Evolutionary conservation across 1,284 basidiomycete species (phyloP), one percentile per base, ranked within the genome.

Genomic region (Trichosporon asahii): DNA sequence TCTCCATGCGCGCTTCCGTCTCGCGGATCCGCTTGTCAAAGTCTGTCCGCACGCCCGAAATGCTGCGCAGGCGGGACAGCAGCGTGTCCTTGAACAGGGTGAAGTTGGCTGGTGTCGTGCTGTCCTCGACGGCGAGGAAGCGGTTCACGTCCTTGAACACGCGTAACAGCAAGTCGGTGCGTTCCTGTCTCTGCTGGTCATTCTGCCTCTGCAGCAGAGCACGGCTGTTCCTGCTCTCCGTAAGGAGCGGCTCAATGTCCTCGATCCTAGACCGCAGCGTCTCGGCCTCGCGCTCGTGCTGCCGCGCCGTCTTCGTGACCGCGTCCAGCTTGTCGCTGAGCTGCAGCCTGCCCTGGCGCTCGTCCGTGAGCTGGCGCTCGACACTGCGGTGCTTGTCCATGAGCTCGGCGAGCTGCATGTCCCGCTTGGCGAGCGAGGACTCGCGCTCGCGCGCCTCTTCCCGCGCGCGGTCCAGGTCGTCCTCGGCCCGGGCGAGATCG

Each of bases 101-200:
- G 79, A 98, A 98, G 85, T 97, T 96, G 37, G 90, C 89, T 2
- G 82, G 80, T 46, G 79, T 79, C 1, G 75, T 79, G 66, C 77
- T 80, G 70, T 86, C 80, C 77, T 84, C 93, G 14, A 92, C 90
- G 2, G 93, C 94, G 8, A 97, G 86, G 75, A 98, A 93, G 85
- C 92, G 93, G 79, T 97, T 95, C 86, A 98, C 89, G 79, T 95
- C 95, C 82, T 96, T 93, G 83, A 95, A 97, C 35, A 98, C 93
- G 15, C 92, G 94, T 72, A 97, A 85, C 64, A 98, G 84, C 29
- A 98, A 86, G 25, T 93, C 95, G 81, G 95, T 96, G 70, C 94
- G 87, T 84, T 98, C 96, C 31, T 92, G 94, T 63, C 96, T 84
- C 83, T 97, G 94, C 81, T 95, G 91, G 37, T 94, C 88, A 76